Base-by-base conservation (phyloP, 2,329 filamentous ascomycete species). In the Basipetospora sp. region DNA sequence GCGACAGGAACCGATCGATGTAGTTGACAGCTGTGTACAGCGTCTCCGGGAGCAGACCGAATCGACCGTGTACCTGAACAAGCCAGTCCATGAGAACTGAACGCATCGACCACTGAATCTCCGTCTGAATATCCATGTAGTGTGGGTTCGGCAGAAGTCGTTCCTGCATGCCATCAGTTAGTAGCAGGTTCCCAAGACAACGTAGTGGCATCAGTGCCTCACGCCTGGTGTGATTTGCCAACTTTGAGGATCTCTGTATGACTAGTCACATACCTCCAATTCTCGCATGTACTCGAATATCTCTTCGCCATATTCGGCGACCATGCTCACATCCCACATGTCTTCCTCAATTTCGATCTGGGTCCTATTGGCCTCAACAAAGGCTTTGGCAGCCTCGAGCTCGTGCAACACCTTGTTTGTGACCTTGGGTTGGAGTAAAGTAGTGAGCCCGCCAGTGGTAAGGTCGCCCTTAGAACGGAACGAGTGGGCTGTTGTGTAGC, bases 71-170 rank as follows among this genome's bases (percentile, higher is more conserved):
- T 20, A 98, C 90, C 57, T 98, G 87, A 33, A 96, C 81, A 31
- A 98, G 69, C 90, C 90, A 98, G 58, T 96, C 90, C 77, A 98
- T 92, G 39, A 98, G 69, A 16, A 96, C 85, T 5, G 86, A 80
- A 33, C 90, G 84, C 90, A 96, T 98, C 3, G 87, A 94, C 90
- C 90, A 98, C 54, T 94, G 84, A 41, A 98, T 92, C 58, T 96
- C 88, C n/a, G 80, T 78, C 57, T 98, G 90, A 47, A 81, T 77
- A 44, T 94, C 85, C 88, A 98, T 98, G 66, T 98, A 98, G 55
- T 90, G 75, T 3, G 85, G 69, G 51, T 90, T 87, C 1, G 90
- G 90, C 29, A 87, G 67, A 74, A 94, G 81, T 48, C 68, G 77
- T 55, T 68, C 72, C 82, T 85, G 41, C 25, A 36, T 40, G 38